phyloP scores from a whole-genome alignment of 2,329 filamentous ascomycete genomes.

The Fusarium graminum region DNA sequence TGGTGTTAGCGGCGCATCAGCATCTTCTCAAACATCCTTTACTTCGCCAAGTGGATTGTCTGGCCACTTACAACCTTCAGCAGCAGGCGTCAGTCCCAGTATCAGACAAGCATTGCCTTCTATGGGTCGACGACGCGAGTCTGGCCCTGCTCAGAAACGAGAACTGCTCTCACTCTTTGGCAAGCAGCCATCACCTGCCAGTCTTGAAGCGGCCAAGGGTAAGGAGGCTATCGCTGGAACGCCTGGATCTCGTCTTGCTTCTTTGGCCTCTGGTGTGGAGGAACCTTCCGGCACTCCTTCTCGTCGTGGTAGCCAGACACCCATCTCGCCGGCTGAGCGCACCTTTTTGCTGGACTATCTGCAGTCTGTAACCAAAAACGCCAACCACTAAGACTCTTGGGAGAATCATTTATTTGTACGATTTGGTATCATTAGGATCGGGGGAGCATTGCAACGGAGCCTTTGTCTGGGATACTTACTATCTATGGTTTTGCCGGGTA shows the following conservation, averaged over 20 bases:
- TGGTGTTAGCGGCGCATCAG: constrained; percentile 21
- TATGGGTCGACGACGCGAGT: constrained; percentile 44
- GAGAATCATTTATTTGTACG: constrained; percentile 30
- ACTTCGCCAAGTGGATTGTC: constrained; percentile 39
- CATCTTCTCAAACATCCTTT: constrained; percentile 45
- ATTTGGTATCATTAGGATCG: constrained; percentile 38
- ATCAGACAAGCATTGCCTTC: constrained; percentile 36
- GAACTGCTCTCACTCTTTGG: constrained; percentile 73
- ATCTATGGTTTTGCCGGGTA: constrained; percentile 18
- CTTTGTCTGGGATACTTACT: constrained; percentile 38
- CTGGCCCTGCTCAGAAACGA: constrained; percentile 52
- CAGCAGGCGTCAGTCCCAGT: constrained; percentile 38
- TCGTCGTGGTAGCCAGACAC: constrained; percentile 64
- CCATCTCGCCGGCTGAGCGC: constrained; percentile 77
- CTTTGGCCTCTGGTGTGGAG: constrained; percentile 59
- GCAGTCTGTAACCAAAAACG: constrained; percentile 64
- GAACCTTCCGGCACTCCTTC: constrained; percentile 50
- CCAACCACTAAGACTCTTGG: constrained; percentile 48
- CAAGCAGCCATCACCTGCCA: constrained; percentile 53
- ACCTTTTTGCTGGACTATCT: constrained; percentile 83
- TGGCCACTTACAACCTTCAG: constrained; percentile 36
- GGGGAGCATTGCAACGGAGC: constrained; percentile 38
- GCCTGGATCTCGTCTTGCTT: constrained; percentile 57
- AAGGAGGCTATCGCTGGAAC: constrained; percentile 44
- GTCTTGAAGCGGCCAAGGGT: constrained; percentile 45